Evolutionary conservation across 805 yeast species (phyloP).

Genomic region (Yamadazyma takamatsuzukensis): DNA sequence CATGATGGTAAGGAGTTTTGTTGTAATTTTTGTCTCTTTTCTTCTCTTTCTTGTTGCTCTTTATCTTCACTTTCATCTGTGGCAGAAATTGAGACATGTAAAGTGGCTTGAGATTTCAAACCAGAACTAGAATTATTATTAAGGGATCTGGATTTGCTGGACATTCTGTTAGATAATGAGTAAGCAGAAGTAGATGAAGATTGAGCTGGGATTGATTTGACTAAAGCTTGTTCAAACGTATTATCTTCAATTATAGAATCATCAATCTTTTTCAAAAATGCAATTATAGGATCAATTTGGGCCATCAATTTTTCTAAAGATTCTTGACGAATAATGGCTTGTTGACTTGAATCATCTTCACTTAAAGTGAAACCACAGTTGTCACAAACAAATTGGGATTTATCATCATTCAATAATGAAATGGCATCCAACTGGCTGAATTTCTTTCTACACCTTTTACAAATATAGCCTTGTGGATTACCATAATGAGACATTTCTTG

Average conservation of each 20-base stretch:
- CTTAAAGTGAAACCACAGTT: constrained; percentile 72
- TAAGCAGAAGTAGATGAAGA: constrained; percentile 67
- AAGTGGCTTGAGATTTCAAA: constrained; percentile 69
- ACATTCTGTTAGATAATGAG: constrained; percentile 48
- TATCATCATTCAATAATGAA: constrained; percentile 73
- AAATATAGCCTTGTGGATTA: constrained; percentile 90
- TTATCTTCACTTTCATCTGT: constrained; percentile 73
- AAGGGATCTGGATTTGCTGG: constrained; percentile 21
- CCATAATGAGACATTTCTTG: constrained; percentile 80
- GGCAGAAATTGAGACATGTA: constrained; percentile 86
- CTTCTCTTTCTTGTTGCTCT: constrained; percentile 63
- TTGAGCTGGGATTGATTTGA: constrained; percentile 81
- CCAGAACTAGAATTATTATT: constrained; percentile 28
- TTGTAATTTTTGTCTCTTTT: constrained; percentile 65
- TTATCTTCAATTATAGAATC: constrained; percentile 39
- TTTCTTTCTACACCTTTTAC: constrained; percentile 80
- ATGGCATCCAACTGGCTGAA: constrained; percentile 87
- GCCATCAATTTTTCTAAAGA: constrained; percentile 80
- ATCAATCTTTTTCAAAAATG: constrained; percentile 59
- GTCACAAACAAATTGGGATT: constrained; percentile 78
- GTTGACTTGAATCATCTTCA: constrained; percentile 86
- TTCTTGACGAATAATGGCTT: constrained; percentile 76
- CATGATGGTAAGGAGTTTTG: constrained; percentile 96
- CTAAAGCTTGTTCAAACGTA: constrained; percentile 52
- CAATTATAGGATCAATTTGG: constrained; percentile 85